Evolutionary conservation across 2,329 filamentous ascomycete genomes (phyloP).

Genomic region (Ophiocordyceps polyrhachis-furcata): DNA sequence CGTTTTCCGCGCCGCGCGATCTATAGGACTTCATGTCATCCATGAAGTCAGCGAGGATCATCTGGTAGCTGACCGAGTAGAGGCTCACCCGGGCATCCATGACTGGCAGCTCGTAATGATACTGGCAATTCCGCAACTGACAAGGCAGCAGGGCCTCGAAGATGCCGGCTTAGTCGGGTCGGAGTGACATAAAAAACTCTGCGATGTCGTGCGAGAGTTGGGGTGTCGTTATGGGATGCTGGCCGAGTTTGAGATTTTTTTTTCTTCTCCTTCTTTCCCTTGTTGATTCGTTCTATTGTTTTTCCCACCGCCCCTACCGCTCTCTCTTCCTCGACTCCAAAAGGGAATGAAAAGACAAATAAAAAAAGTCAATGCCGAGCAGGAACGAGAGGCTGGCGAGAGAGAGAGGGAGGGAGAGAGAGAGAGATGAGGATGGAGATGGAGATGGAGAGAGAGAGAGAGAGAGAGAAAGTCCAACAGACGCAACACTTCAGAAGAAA

Average conservation of each 20-base stretch:
- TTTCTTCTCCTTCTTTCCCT: neutral
- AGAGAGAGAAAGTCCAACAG: neutral
- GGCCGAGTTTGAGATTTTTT: neutral
- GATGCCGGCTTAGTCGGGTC: constrained; percentile 1
- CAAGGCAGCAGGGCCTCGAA: constrained; percentile 2
- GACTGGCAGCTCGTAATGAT: constrained; percentile 4
- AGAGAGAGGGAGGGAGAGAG: no score
- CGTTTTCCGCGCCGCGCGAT: constrained; percentile 32
- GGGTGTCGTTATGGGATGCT: neutral
- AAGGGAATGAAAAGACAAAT: neutral
- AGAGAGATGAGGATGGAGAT: no score
- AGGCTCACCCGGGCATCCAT: constrained; percentile 19
- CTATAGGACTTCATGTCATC: constrained; percentile 16
- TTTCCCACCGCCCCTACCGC: no score
- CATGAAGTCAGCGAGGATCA: neutral
- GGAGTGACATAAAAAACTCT: constrained; percentile 4
- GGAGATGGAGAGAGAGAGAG: neutral
- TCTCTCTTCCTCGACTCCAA: neutral
- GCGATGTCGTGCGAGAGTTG: neutral
- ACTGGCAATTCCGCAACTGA: neutral
- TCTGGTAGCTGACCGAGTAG: neutral
- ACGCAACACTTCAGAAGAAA: neutral
- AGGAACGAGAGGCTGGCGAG: neutral
- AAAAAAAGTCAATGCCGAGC: neutral
- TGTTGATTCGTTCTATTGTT: neutral